Evolutionary conservation across 2,329 filamentous ascomycete genomes (phyloP), one percentile per base, ranked within the genome.

Genomic region (Nannizzia gypsea): DNA sequence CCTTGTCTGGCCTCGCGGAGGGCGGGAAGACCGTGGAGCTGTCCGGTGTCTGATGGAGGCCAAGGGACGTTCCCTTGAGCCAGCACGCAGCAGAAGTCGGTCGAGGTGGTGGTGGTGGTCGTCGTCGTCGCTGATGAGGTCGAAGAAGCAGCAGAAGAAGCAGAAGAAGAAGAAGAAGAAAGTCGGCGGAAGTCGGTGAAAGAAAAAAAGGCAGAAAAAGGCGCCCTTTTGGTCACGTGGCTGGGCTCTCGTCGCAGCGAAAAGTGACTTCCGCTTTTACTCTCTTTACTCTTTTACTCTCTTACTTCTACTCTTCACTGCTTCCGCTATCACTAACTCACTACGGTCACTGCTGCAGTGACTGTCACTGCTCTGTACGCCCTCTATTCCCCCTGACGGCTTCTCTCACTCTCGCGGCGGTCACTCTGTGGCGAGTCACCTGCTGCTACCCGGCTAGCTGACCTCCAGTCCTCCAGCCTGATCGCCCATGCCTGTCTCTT

Each of bases 121-220:
- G 31, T 13, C 26, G 36, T 28, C 13, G 31, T 28, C 11, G 44
- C 3, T 31, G 34, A 20, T n/a, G 38, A 22, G 17, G 52, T 13
- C 31, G 9, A 36, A 60, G 52, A 22, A 60, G 34, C 56, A 28
- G 44, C 56, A 48, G 52, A 57, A 8, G 50, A 59, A 58, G 34
- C 26, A 48, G 60, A 54, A 26, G 44, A 56, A 11, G 60, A 59
- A 48, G 44, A 38, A 17, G 48, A 34, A 15, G 28, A 40, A 57
- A 54, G 58, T 46, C 24, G 46, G 56, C 42, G 42, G 60, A 58
- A 54, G 60, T 59, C 58, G 61, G 61, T 58, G 59, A 62, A 34
- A 42, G 36, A 44, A 58, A 8, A 50, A 34, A 28, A 17, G 38
- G n/a, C 15, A 17, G 38, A 42, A 20, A 50, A 20, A 54, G 15